Conservation (phyloP, 176 grass and related monocot genomes). For the Rhynchospora pubera region DNA sequence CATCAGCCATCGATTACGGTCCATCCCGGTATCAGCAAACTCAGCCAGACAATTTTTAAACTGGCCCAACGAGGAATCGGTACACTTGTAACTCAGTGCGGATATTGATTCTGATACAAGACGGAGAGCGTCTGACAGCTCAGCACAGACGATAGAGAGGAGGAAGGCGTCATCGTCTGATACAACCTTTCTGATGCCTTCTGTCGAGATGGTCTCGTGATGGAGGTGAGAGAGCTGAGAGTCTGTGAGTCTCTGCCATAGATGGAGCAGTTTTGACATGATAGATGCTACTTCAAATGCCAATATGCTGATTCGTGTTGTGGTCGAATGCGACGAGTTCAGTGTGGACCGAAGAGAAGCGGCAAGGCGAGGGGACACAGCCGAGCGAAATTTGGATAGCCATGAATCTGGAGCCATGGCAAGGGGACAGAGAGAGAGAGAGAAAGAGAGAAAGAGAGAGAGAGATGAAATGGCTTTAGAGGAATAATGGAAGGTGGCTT, state of each 20-base stretch:
- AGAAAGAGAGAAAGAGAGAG: too few relatives aligned
- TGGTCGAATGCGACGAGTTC: neutral
- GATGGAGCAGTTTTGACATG: slow-evolving; percentile 65
- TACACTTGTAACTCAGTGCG: slow-evolving; percentile 38
- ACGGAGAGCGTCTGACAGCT: slow-evolving; percentile 60
- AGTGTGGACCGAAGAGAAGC: slow-evolving; percentile 9
- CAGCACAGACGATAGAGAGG: slow-evolving; percentile 52
- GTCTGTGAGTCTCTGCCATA: slow-evolving; percentile 61
- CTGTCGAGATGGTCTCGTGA: slow-evolving; percentile 38
- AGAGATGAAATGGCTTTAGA: neutral
- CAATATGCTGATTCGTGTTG: slow-evolving; percentile 47
- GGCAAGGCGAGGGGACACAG: slow-evolving; percentile 31
- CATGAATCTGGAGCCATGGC: slow-evolving; percentile 71
- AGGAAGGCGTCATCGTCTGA: slow-evolving; percentile 71
- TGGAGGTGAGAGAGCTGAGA: slow-evolving; percentile 42
- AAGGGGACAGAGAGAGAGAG: slow-evolving; percentile 8
- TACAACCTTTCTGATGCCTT: slow-evolving; percentile 62
- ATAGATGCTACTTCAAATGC: slow-evolving; percentile 64
- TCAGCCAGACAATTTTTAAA: slow-evolving; percentile 37
- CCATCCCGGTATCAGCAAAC: slow-evolving; percentile 48
- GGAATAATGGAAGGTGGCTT: slow-evolving; percentile 31
- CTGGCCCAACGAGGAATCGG: slow-evolving; percentile 35
- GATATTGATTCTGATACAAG: slow-evolving; percentile 34
- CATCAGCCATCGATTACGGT: slow-evolving; percentile 52
- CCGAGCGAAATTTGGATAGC: slow-evolving; percentile 61